A percentile compares a stretch with the other conserved stretches of the same genome.
These are phyloP conservation scores for Pochonia chlamydosporia DNA, from an alignment of 2,329 filamentous ascomycete genomes.

Conservation along the genomic window DNA sequence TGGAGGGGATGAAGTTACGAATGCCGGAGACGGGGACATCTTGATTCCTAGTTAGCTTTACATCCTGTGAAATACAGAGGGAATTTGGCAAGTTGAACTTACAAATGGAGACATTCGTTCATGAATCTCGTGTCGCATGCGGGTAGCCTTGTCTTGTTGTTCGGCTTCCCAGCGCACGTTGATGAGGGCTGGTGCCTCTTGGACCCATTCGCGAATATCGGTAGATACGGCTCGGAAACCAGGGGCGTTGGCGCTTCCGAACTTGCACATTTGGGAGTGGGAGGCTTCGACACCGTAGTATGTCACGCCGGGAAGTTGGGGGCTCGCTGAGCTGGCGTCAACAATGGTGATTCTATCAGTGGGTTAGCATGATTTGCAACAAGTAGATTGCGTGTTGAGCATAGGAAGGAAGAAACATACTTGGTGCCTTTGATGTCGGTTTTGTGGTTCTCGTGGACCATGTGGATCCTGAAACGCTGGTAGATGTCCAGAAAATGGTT, in stretches of 20 bases:
- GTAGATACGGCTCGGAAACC: slow-evolving; percentile 54
- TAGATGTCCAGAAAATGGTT: slow-evolving; percentile 66
- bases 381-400: not conserved
- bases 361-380: not conserved
- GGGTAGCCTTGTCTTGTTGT: slow-evolving; percentile 42
- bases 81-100: slow-evolving; percentile 1
- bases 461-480: slow-evolving; percentile 65
- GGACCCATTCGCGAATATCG: slow-evolving; percentile 45
- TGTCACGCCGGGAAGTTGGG: slow-evolving; percentile 61
- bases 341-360: slow-evolving; percentile 52
- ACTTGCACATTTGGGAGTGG: slow-evolving; percentile 70
- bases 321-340: slow-evolving; percentile 63
- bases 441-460: slow-evolving; percentile 70
- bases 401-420: slow-evolving; percentile 19
- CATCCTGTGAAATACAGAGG: not conserved
- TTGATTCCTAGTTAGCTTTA: not conserved
- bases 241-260: slow-evolving; percentile 55
- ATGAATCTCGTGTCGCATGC: slow-evolving; percentile 37
- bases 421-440: slow-evolving; percentile 62
- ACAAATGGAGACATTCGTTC: slow-evolving; percentile 33
- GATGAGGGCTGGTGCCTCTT: slow-evolving; percentile 49
- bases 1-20: not conserved
- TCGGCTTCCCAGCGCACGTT: slow-evolving; percentile 55
- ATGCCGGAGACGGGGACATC: slow-evolving; percentile 1
- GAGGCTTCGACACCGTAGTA: slow-evolving; percentile 70